Conservation (phyloP, 495 filamentous ascomycete genomes). For the Staphylotrichum longicolle region DNA sequence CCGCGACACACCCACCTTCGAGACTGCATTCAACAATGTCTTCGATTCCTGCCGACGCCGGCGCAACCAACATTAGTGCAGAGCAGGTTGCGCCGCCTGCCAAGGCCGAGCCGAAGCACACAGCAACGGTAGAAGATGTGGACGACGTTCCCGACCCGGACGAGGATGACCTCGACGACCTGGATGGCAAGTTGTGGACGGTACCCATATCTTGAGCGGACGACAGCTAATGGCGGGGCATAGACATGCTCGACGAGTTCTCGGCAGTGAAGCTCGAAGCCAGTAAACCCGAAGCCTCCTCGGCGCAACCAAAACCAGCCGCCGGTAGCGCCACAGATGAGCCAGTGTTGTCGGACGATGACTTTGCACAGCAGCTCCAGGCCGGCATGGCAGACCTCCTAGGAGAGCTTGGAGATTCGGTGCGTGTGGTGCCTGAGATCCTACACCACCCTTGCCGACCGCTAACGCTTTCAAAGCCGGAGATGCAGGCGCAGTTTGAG, state of each 20-base stretch:
- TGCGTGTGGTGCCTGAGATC: constrained; percentile 27
- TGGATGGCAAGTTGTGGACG: constrained; percentile 65
- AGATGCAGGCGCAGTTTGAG: constrained; percentile 84
- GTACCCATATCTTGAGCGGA: constrained; percentile 4
- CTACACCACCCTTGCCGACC: not conserved
- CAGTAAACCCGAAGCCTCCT: constrained; percentile 41
- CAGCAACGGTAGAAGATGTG: constrained; percentile 28
- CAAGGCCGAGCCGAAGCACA: constrained; percentile 19
- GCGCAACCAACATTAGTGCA: constrained; percentile 17
- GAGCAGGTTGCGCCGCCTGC: not conserved
- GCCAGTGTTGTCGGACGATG: constrained; percentile 56
- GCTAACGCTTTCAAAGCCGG: constrained; percentile 48
- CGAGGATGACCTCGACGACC: constrained; percentile 85
- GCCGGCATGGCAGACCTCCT: constrained; percentile 83
- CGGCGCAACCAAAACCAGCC: constrained; percentile 43
- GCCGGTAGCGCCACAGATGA: constrained; percentile 23
- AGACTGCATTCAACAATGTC: constrained; percentile 20
- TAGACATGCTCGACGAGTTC: constrained; percentile 93
- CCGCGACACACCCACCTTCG: not conserved
- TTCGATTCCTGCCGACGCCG: constrained; percentile 22
- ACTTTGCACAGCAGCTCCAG: constrained; percentile 81
- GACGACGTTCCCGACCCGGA: constrained; percentile 68
- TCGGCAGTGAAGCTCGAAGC: constrained; percentile 52
- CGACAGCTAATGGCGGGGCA: constrained; percentile 7
- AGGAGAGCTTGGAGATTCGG: constrained; percentile 62